A percentile compares a stretch with the other conserved stretches of the same genome.
Conservation (phyloP, 2,329 filamentous ascomycete genomes). For the Phialemoniopsis sp. region DNA sequence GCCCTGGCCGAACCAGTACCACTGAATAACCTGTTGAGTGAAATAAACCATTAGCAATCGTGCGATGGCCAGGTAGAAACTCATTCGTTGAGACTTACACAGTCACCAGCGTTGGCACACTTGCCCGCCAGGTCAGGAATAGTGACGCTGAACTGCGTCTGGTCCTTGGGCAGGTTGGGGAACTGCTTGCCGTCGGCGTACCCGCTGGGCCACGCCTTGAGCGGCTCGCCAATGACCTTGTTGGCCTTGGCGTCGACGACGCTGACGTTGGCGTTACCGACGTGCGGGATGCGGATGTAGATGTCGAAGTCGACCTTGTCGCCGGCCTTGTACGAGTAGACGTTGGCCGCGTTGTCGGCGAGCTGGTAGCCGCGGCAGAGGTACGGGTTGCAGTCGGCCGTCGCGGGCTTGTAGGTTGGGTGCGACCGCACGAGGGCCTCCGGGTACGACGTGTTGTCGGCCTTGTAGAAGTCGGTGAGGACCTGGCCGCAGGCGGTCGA, state of each 20-base stretch:
- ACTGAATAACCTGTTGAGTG: slow-evolving; percentile 44
- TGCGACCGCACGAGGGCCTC: slow-evolving; percentile 21
- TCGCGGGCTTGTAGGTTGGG: slow-evolving; percentile 15
- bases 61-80: no score
- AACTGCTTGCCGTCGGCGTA: slow-evolving; percentile 16
- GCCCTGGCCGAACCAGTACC: slow-evolving; percentile 54
- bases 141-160: slow-evolving; percentile 21
- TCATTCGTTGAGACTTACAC: slow-evolving; percentile 20
- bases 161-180: slow-evolving; percentile 18
- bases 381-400: slow-evolving; percentile 27
- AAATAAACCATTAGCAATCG: neutral
- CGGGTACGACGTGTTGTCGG: slow-evolving; percentile 26
- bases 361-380: slow-evolving; percentile 35
- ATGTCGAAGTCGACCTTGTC: slow-evolving; percentile 35
- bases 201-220: slow-evolving; percentile 18
- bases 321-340: slow-evolving; percentile 32
- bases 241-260: slow-evolving; percentile 41
- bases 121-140: slow-evolving; percentile 19
- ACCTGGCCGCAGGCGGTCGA: slow-evolving; percentile 20
- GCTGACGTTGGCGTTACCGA: slow-evolving; percentile 41
- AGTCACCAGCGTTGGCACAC: slow-evolving; percentile 18
- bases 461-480: slow-evolving; percentile 22
- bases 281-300: slow-evolving; percentile 40
- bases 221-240: slow-evolving; percentile 40
- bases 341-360: slow-evolving; percentile 30